phyloP scores from a whole-genome alignment of 2,329 filamentous ascomycete genomes.

The Cryphonectria carpinicola region DNA sequence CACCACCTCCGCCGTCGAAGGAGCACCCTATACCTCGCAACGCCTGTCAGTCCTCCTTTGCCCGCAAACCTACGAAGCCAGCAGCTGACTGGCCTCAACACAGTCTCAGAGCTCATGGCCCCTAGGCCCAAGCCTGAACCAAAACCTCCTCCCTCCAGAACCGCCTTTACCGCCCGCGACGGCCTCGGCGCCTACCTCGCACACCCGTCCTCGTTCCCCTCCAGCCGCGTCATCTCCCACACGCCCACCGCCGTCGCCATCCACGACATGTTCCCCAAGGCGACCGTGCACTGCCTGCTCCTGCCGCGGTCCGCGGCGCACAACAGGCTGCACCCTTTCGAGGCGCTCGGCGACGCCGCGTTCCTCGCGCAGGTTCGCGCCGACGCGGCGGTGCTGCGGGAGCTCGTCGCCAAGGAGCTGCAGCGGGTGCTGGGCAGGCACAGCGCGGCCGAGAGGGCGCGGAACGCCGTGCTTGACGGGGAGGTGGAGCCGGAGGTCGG shows the following conservation, averaged over 20 bases:
- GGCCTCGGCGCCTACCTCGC: conserved; percentile 70
- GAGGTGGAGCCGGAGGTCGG: conserved; percentile 66
- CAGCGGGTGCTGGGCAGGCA: conserved; percentile 66
- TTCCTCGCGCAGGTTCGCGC: conserved; percentile 68
- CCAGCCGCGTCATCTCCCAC: conserved; percentile 65
- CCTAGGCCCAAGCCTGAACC: conserved; percentile 47
- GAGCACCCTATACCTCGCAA: conserved; percentile 39
- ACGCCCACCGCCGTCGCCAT: conserved; percentile 75
- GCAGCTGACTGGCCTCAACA: conserved; percentile 22
- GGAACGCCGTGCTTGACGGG: conserved; percentile 70
- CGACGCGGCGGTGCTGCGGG: conserved; percentile 65
- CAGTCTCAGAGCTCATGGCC: conserved; percentile 60
- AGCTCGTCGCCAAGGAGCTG: conserved; percentile 74
- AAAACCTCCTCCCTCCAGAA: conserved; percentile 31
- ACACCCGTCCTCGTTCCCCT: conserved; percentile 63
- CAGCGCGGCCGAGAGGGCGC: conserved; percentile 65
- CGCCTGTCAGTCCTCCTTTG: conserved; percentile 42
- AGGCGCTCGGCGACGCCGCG: conserved; percentile 69
- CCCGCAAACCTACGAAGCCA: not conserved
- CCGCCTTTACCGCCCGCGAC: conserved; percentile 52
- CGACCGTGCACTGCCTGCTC: conserved; percentile 83
- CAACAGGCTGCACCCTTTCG: conserved; percentile 72
- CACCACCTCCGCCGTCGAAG: conserved; percentile 33
- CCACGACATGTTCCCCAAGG: conserved; percentile 84
- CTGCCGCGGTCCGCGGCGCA: conserved; percentile 71